These are phyloP conservation scores for Cordyceps farinosa DNA, from an alignment of 2,329 filamentous ascomycete species.

Conservation along the genomic window DNA sequence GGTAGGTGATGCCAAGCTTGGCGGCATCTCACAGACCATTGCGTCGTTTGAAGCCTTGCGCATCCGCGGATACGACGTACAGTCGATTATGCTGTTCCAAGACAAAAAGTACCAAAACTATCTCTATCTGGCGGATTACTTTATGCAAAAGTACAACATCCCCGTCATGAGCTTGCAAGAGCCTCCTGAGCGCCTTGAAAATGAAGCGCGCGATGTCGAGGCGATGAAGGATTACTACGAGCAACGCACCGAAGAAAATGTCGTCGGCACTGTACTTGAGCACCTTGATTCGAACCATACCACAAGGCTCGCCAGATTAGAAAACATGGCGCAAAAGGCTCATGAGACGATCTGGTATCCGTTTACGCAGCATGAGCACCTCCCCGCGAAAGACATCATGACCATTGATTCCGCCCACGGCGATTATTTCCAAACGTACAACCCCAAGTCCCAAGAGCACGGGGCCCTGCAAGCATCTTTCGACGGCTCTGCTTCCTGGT, in stretches of 20 bases:
- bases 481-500: slow-evolving; percentile 85
- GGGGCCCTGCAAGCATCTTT: slow-evolving; percentile 62
- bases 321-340: slow-evolving; percentile 59
- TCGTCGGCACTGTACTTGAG: slow-evolving; percentile 44
- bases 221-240: slow-evolving; percentile 64
- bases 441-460: slow-evolving; percentile 13
- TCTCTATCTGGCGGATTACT: slow-evolving; percentile 64
- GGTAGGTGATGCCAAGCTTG: slow-evolving; percentile 70
- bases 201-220: slow-evolving; percentile 46
- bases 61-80: slow-evolving; percentile 75
- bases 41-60: slow-evolving; percentile 75
- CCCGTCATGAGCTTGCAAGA: slow-evolving; percentile 53
- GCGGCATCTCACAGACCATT: slow-evolving; percentile 77
- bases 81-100: slow-evolving; percentile 65
- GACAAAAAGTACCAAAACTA: slow-evolving; percentile 65
- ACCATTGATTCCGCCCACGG: slow-evolving; percentile 78
- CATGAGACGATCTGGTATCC: slow-evolving; percentile 75
- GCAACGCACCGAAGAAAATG: slow-evolving; percentile 35
- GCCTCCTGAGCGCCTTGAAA: slow-evolving; percentile 50
- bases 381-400: slow-evolving; percentile 60
- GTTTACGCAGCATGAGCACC: slow-evolving; percentile 73
- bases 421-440: slow-evolving; percentile 67
- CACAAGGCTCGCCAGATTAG: slow-evolving; percentile 54
- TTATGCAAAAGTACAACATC: slow-evolving; percentile 55
- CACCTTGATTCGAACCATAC: slow-evolving; percentile 52